Evolutionary conservation across 768 basidiomycete genomes (phyloP).

Genomic region (Tricholoma matsutake): DNA sequence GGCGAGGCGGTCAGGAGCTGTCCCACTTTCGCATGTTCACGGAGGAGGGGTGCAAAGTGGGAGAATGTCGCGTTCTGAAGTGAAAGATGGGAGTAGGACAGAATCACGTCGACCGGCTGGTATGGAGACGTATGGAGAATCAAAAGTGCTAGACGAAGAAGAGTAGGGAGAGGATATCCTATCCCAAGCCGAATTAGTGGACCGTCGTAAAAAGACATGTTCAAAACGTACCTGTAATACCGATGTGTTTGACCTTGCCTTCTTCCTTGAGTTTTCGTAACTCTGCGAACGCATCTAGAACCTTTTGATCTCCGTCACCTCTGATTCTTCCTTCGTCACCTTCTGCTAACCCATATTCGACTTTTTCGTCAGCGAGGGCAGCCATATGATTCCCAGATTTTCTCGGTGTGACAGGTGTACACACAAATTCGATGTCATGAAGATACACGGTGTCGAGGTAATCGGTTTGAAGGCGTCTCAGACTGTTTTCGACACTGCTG

Average conservation of each 20-base stretch:
- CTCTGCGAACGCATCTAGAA: slow-evolving; percentile 66
- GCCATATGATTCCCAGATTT: slow-evolving; percentile 51
- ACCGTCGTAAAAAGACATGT: background rate
- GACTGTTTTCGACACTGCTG: slow-evolving; percentile 60
- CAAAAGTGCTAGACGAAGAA: slow-evolving; percentile 80
- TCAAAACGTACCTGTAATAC: slow-evolving; percentile 63
- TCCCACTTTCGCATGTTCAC: slow-evolving; percentile 57
- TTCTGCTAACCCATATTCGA: slow-evolving; percentile 60
- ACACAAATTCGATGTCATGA: slow-evolving; percentile 83
- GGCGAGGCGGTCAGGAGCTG: slow-evolving; percentile 81
- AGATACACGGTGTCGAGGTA: slow-evolving; percentile 82
- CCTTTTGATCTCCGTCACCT: slow-evolving; percentile 68
- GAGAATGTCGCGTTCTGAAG: slow-evolving; percentile 67
- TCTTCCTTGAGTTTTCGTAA: slow-evolving; percentile 67
- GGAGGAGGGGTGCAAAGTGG: slow-evolving; percentile 54
- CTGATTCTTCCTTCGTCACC: slow-evolving; percentile 55
- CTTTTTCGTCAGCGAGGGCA: slow-evolving; percentile 53
- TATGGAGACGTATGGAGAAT: slow-evolving; percentile 64
- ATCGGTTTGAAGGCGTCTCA: slow-evolving; percentile 65
- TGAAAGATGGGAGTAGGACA: slow-evolving; percentile 80
- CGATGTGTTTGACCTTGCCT: slow-evolving; percentile 69
- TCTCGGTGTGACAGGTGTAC: slow-evolving; percentile 46
- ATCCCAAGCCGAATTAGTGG: slow-evolving; percentile 3
- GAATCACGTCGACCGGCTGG: slow-evolving; percentile 71
- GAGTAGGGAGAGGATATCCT: slow-evolving; percentile 81